Percentiles rank a stretch among this genome's conserved stretches.
Evolutionary conservation across 148 eudicot genomes (phyloP).

Genomic region (Vaccinium corymbosum): DNA sequence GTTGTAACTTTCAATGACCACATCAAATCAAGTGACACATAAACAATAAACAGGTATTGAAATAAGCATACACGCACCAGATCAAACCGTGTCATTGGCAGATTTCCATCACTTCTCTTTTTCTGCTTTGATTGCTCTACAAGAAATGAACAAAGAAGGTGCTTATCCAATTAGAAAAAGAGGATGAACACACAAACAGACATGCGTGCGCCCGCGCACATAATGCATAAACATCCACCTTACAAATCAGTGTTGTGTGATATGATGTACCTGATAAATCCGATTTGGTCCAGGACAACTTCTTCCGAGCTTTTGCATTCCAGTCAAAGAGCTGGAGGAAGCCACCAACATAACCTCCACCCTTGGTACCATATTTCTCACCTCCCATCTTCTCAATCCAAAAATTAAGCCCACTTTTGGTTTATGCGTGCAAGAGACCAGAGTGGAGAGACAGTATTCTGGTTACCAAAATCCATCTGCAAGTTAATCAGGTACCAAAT

Average conservation of each 20-base stretch:
- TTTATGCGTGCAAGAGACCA: slow-evolving; percentile 12
- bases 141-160: slow-evolving; percentile 19
- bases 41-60: not conserved
- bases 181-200: not conserved
- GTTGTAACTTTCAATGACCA: no score
- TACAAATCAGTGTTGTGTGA: not conserved
- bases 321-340: slow-evolving; percentile 95
- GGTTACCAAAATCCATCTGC: slow-evolving; percentile 13
- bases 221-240: not conserved
- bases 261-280: slow-evolving; percentile 55
- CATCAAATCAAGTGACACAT: not conserved
- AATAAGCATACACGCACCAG: slow-evolving; percentile 37
- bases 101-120: slow-evolving; percentile 57
- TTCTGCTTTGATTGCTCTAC: slow-evolving; percentile 72
- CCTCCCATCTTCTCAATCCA: slow-evolving; percentile 53
- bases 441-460: slow-evolving; percentile 5
- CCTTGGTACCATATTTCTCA: slow-evolving; percentile 60
- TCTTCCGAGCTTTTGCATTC: slow-evolving; percentile 95
- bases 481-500: slow-evolving; percentile 4
- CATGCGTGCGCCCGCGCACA: no score
- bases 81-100: slow-evolving; percentile 50
- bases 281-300: slow-evolving; percentile 71
- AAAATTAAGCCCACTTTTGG: slow-evolving; percentile 13
- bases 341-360: slow-evolving; percentile 86
- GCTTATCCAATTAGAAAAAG: slow-evolving; percentile 11